phyloP scores from a whole-genome alignment of 2,329 filamentous ascomycete genomes.

The Trichoderma pleuroti region DNA sequence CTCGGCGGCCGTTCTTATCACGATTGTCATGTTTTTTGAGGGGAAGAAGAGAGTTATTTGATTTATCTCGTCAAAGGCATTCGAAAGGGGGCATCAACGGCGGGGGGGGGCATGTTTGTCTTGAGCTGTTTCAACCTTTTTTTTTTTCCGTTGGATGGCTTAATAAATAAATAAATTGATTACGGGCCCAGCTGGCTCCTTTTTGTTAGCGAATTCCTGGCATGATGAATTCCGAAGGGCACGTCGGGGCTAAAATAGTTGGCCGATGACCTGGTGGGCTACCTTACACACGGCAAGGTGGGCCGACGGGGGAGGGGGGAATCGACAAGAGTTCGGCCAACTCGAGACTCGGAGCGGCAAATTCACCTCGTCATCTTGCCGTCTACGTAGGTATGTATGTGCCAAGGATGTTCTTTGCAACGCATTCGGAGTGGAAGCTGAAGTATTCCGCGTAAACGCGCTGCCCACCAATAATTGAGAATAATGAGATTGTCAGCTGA shows the following conservation, averaged over 20 bases:
- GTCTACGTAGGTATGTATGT: too few species aligned
- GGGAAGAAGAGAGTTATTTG: neutral
- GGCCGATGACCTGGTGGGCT: neutral
- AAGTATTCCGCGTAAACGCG: neutral
- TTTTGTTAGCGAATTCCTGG: neutral
- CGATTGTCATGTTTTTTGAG: slow-evolving; percentile 18
- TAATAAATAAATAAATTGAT: neutral
- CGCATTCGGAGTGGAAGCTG: neutral
- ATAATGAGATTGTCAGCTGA: neutral
- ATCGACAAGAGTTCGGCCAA: neutral
- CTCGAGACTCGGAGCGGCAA: neutral
- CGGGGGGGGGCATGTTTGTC: neutral
- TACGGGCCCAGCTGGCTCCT: neutral
- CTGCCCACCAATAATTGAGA: neutral
- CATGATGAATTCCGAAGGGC: neutral
- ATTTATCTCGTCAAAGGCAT: neutral
- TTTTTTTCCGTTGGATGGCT: too few species aligned
- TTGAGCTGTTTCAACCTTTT: neutral
- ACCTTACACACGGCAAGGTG: neutral
- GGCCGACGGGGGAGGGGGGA: neutral
- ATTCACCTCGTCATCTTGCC: neutral
- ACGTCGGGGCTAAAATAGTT: neutral
- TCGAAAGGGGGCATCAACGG: neutral
- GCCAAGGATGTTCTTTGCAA: too few species aligned
- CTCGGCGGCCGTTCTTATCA: slow-evolving; percentile 19